These are phyloP conservation scores for Sphagnum magellanicum DNA, from an alignment of 228 moss, liverwort and hornwort genomes.

Conservation along the genomic window DNA sequence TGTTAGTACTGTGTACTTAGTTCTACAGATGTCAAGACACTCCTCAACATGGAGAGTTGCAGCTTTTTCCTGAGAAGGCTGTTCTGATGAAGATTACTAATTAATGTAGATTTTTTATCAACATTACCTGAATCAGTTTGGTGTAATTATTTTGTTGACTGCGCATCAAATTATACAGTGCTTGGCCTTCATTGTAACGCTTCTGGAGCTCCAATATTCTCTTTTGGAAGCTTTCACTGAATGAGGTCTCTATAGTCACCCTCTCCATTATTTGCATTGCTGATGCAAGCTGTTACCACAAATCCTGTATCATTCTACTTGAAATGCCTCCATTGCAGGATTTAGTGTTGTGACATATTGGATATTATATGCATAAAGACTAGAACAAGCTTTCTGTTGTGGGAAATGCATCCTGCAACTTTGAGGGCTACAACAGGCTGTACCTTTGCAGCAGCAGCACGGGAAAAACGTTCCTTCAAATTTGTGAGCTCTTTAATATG, in stretches of 20 bases:
- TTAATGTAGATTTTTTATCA: not conserved
- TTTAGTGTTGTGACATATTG: not conserved
- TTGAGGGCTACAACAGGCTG: not conserved
- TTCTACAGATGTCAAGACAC: not conserved
- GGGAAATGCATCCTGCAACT: not conserved
- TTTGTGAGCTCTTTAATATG: not conserved
- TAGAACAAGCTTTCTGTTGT: not conserved
- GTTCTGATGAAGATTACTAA: not conserved
- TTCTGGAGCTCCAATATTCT: slow-evolving; percentile 52
- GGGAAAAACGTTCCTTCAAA: not conserved
- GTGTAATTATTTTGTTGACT: slow-evolving; percentile 67
- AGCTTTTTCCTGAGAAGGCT: not conserved
- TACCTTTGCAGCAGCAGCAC: not conserved
- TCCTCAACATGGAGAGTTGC: not conserved
- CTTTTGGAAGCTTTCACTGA: slow-evolving; percentile 36
- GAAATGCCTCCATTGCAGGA: not conserved
- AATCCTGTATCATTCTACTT: not conserved
- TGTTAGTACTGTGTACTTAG: too few species aligned
- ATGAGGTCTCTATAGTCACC: slow-evolving; percentile 43
- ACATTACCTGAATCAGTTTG: slow-evolving; percentile 21
- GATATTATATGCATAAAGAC: not conserved
- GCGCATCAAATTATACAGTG: slow-evolving; percentile 56
- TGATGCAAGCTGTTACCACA: slow-evolving; percentile 29
- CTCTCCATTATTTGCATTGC: slow-evolving; percentile 57
- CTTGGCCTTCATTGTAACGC: slow-evolving; percentile 30